These are phyloP conservation scores for Gastrodia elata DNA, from an alignment of 106 monocot genomes.

Conservation along the genomic window DNA sequence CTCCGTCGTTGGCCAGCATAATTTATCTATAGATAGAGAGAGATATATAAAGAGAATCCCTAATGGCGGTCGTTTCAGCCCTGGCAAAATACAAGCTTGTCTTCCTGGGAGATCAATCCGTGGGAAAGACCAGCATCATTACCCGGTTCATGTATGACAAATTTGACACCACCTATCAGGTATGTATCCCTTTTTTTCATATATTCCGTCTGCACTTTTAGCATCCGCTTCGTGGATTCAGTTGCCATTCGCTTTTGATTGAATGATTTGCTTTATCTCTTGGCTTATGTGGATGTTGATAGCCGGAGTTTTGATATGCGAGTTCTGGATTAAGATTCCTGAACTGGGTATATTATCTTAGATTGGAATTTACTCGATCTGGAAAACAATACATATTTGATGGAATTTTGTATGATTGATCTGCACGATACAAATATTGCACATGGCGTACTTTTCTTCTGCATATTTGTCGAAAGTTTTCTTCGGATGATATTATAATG, in stretches of 20 bases:
- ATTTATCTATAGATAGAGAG: neutral
- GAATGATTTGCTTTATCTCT: neutral
- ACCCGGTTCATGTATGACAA: conserved; percentile 22
- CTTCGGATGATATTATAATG: neutral
- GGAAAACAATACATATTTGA: neutral
- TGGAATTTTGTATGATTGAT: neutral
- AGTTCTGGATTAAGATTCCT: neutral
- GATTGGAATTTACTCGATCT: neutral
- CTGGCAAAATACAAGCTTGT: conserved; percentile 22
- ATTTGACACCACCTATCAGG: conserved; percentile 25
- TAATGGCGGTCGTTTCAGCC: conserved; percentile 21
- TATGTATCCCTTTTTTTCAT: neutral
- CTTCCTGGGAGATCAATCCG: conserved; percentile 22
- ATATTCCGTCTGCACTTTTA: neutral
- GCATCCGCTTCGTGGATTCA: conserved; percentile 2
- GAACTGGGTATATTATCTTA: neutral
- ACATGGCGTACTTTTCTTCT: neutral
- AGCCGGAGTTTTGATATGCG: neutral
- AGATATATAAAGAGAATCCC: conserved; percentile 1
- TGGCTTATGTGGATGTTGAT: neutral
- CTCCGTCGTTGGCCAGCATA: neutral
- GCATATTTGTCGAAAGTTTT: neutral
- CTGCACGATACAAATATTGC: neutral
- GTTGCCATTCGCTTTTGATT: conserved; percentile 5
- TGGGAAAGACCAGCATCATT: conserved; percentile 25